Evolutionary conservation across 2,329 filamentous ascomycete genomes (phyloP).

Genomic region (Trichoderma polysporum): DNA sequence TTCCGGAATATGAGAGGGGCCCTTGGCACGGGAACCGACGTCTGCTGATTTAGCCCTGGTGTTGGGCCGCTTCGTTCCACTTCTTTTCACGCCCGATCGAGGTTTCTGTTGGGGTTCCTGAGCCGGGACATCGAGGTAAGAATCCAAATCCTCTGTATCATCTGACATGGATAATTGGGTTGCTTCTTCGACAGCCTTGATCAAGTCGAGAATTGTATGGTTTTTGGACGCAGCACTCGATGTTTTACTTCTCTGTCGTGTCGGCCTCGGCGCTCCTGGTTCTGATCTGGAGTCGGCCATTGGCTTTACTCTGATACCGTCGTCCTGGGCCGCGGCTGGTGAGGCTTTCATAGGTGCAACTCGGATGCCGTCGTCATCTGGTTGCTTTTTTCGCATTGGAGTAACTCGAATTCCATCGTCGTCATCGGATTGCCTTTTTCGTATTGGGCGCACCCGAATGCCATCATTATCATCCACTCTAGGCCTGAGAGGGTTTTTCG

Average conservation of each 20-base stretch:
- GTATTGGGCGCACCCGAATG: constrained; percentile 45
- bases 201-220: constrained; percentile 28
- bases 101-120: constrained; percentile 34
- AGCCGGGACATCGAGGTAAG: constrained; percentile 41
- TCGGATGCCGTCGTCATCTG: constrained; percentile 37
- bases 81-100: constrained; percentile 31
- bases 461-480: constrained; percentile 40
- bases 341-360: constrained; percentile 28
- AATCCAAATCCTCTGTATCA: constrained; percentile 39
- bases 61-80: constrained; percentile 23
- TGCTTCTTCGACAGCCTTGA: constrained; percentile 31
- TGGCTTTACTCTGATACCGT: constrained; percentile 34
- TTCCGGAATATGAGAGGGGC: constrained; percentile 29
- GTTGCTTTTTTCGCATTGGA: constrained; percentile 36
- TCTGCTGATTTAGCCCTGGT: constrained; percentile 28
- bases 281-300: constrained; percentile 30
- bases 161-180: constrained; percentile 31
- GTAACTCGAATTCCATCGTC: constrained; percentile 48
- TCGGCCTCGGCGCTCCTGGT: constrained; percentile 26
- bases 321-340: constrained; percentile 26
- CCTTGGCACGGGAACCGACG: constrained; percentile 32
- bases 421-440: constrained; percentile 32
- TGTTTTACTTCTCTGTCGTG: constrained; percentile 32
- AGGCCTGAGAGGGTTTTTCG: constrained; percentile 26
- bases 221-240: constrained; percentile 27